Conservation (phyloP, 192 early-diverging fungal genomes). For the Coemansia sp. region DNA sequence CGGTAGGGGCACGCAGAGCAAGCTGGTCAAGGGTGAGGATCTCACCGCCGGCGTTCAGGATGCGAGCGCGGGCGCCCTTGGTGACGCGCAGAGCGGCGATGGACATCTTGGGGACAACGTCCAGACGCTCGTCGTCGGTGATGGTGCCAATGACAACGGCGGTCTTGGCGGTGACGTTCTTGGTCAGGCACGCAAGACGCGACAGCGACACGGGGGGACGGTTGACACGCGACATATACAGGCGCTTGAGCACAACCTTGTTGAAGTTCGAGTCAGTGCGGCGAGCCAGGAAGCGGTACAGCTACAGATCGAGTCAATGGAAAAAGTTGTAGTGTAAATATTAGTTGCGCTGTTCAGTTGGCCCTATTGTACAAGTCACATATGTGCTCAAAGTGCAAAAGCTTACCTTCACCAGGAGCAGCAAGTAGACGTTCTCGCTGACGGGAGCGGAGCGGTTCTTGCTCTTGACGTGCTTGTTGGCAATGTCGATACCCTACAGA, state of each 20-base stretch:
- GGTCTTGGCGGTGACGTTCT: constrained; percentile 79
- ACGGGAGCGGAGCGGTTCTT: constrained; percentile 83
- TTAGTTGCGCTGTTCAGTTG: neutral
- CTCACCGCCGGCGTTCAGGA: constrained; percentile 99
- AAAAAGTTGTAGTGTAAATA: neutral
- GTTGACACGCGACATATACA: constrained; percentile 98
- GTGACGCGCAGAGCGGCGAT: constrained; percentile 95
- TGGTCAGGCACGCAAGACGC: constrained; percentile 78
- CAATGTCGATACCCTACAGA: constrained; percentile 93
- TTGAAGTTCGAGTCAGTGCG: constrained; percentile 98
- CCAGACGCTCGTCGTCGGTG: constrained; percentile 93
- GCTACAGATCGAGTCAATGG: constrained; percentile 50
- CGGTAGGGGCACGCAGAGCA: constrained; percentile 95
- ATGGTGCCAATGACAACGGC: constrained; percentile 95
- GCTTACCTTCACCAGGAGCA: constrained; percentile 88
- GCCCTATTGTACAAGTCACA: neutral
- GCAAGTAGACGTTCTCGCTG: constrained; percentile 96
- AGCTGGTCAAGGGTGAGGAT: constrained; percentile 98
- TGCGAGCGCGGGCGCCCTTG: constrained; percentile 93
- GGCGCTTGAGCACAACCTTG: constrained; percentile 97
- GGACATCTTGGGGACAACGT: constrained; percentile 92
- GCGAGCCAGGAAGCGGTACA: constrained; percentile 99
- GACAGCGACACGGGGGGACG: constrained; percentile 93
- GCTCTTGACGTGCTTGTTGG: constrained; percentile 99
- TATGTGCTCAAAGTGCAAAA: neutral